These are phyloP conservation scores for Dactylis glomerata DNA, from an alignment of 176 grass and related monocot genomes.

Conservation along the genomic window DNA sequence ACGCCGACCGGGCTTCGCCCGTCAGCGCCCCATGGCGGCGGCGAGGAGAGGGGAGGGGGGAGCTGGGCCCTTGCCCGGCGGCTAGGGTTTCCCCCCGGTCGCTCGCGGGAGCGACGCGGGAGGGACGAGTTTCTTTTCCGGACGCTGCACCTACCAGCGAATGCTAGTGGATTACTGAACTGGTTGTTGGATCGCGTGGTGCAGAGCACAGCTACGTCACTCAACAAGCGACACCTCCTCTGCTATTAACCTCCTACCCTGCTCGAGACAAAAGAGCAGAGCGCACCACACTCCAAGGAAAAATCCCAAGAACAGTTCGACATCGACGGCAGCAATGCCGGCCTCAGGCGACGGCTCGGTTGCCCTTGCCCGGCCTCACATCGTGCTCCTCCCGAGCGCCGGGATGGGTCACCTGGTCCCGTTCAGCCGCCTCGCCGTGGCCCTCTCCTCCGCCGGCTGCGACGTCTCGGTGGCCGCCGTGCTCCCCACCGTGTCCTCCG, in stretches of 20 bases:
- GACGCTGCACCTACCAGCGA: too few species aligned
- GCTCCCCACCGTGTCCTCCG: constrained; percentile 58
- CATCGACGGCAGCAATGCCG: background rate
- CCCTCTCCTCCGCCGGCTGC: constrained; percentile 38
- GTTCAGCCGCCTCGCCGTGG: constrained; percentile 54
- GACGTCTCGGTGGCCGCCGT: constrained; percentile 47
- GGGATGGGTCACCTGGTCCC: constrained; percentile 82
- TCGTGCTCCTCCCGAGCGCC: constrained; percentile 71
- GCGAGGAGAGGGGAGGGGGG: too few species aligned
- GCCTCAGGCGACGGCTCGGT: background rate
- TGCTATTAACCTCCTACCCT: background rate
- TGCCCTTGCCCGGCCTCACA: constrained; percentile 36
- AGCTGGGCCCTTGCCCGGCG: too few species aligned
- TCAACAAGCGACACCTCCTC: background rate
- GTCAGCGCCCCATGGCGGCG: too few species aligned
- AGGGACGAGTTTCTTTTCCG: too few species aligned
- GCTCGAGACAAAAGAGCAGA: background rate
- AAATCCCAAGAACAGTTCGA: too few species aligned
- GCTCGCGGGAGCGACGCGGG: too few species aligned
- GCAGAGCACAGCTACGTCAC: background rate
- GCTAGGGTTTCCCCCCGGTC: too few species aligned
- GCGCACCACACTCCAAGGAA: background rate
- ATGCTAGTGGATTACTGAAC: background rate
- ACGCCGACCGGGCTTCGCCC: too few species aligned
- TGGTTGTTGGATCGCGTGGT: background rate